phyloP scores from a whole-genome alignment of 768 basidiomycete genomes.

The Tephrocybe sp. region DNA sequence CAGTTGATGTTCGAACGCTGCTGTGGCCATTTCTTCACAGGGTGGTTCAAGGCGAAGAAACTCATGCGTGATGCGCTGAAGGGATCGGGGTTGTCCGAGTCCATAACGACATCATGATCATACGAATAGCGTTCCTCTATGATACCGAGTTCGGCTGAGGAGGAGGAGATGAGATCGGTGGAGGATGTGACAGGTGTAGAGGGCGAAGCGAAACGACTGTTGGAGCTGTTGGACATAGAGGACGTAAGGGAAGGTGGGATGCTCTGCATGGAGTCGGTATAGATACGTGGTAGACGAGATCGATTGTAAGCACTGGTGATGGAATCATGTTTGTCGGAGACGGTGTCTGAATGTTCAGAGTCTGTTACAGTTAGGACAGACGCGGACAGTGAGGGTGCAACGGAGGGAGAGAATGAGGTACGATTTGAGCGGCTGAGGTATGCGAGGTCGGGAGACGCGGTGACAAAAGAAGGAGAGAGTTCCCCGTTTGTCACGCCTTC shows the following conservation, averaged over 20 bases:
- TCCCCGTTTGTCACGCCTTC: not conserved
- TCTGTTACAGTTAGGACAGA: conserved; percentile 14
- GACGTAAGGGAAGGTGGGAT: conserved; percentile 42
- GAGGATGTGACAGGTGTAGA: conserved; percentile 31
- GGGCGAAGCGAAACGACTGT: conserved; percentile 24
- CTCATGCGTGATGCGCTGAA: conserved; percentile 7
- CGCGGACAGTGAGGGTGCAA: conserved; percentile 12
- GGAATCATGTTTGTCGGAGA: conserved; percentile 8
- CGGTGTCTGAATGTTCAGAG: conserved; percentile 15
- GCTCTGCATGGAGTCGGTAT: conserved; percentile 15
- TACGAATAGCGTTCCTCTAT: conserved; percentile 33
- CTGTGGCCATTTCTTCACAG: conserved; percentile 24
- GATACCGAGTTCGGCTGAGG: conserved; percentile 29
- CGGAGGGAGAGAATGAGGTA: conserved; percentile 12
- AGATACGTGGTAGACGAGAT: conserved; percentile 20
- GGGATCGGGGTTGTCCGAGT: conserved; percentile 7
- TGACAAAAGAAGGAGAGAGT: conserved; percentile 3
- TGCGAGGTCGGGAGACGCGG: not conserved
- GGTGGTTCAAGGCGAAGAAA: conserved; percentile 12
- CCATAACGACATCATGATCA: conserved; percentile 7
- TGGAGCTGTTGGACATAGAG: conserved; percentile 37
- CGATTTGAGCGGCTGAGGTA: conserved; percentile 7
- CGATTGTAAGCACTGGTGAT: conserved; percentile 17
- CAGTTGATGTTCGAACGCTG: conserved; percentile 25
- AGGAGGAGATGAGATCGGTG: conserved; percentile 12